phyloP scores from a whole-genome alignment of 495 filamentous ascomycete genomes.

The Hyaloscypha finlandica region DNA sequence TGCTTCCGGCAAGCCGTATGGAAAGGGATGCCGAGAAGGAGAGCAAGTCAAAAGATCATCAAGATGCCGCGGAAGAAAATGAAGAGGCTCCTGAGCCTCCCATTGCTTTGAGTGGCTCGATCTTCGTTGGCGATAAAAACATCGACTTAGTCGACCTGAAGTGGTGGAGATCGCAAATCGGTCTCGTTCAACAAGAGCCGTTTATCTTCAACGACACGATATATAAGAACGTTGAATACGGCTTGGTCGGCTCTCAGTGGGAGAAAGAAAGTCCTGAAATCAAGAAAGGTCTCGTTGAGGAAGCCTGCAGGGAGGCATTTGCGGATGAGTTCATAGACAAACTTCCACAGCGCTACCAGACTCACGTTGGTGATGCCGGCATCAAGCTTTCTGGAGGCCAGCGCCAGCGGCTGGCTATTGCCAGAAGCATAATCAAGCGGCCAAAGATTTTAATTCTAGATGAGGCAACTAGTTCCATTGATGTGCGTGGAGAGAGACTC shows the following conservation, averaged over 20 bases:
- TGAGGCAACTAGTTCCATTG: conserved; percentile 73
- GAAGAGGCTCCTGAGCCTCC: too few species aligned
- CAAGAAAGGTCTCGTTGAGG: conserved; percentile 56
- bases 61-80: too few species aligned
- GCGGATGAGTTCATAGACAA: conserved; percentile 51
- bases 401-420: conserved; percentile 63
- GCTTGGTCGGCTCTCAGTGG: conserved; percentile 62
- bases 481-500: conserved; percentile 67
- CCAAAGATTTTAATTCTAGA: conserved; percentile 72
- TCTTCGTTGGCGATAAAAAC: conserved; percentile 45
- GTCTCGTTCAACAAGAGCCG: conserved; percentile 68
- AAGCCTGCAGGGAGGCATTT: conserved; percentile 62
- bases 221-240: conserved; percentile 63
- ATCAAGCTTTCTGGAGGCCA: conserved; percentile 54
- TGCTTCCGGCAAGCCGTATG: too few species aligned
- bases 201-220: conserved; percentile 64
- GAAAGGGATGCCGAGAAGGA: too few species aligned
- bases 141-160: conserved; percentile 56
- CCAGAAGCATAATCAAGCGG: conserved; percentile 67
- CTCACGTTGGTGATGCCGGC: conserved; percentile 48
- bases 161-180: conserved; percentile 55
- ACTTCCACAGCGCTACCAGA: conserved; percentile 47
- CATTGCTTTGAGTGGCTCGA: too few species aligned
- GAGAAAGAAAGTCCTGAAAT: conserved; percentile 50
- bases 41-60: too few species aligned